Percentiles rank a stretch among this genome's conserved stretches.
Conservation (phyloP, 2,329 filamentous ascomycete species). For the Pestalotiopsis sp. region DNA sequence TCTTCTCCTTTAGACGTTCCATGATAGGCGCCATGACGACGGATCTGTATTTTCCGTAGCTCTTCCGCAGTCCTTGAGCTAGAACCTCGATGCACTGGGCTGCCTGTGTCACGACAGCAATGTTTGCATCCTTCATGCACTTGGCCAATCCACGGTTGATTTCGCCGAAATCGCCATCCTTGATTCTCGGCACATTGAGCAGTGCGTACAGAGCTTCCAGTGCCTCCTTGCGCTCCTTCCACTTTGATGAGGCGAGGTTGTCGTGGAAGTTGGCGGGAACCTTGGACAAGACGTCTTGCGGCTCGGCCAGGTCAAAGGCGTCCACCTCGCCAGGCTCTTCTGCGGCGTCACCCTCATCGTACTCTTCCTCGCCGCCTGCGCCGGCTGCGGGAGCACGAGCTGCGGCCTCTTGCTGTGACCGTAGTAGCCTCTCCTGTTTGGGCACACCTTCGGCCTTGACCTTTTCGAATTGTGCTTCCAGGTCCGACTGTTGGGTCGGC, state of each 20-base stretch:
- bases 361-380: slow-evolving; percentile 59
- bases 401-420: slow-evolving; percentile 84
- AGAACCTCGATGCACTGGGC: slow-evolving; percentile 90
- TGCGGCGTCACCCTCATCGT: slow-evolving; percentile 57
- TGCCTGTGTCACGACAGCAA: slow-evolving; percentile 89
- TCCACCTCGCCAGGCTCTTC: slow-evolving; percentile 77
- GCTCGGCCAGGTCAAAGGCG: slow-evolving; percentile 79
- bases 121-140: slow-evolving; percentile 98
- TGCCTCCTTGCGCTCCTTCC: slow-evolving; percentile 97
- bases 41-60: slow-evolving; percentile 79
- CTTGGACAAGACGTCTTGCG: slow-evolving; percentile 82
- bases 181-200: slow-evolving; percentile 86
- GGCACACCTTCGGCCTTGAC: slow-evolving; percentile 84
- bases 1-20: slow-evolving; percentile 97
- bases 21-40: slow-evolving; percentile 86
- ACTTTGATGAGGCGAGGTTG: slow-evolving; percentile 85
- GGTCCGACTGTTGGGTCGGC: slow-evolving; percentile 89
- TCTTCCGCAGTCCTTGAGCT: slow-evolving; percentile 79
- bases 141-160: slow-evolving; percentile 85
- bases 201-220: slow-evolving; percentile 78
- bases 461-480: slow-evolving; percentile 93
- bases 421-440: slow-evolving; percentile 86
- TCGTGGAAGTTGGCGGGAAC: slow-evolving; percentile 83
- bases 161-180: slow-evolving; percentile 87
- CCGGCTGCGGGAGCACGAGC: slow-evolving; percentile 67